phyloP scores from a whole-genome alignment of 2,329 filamentous ascomycete species.

The Trichoderma atrobrunneum region DNA sequence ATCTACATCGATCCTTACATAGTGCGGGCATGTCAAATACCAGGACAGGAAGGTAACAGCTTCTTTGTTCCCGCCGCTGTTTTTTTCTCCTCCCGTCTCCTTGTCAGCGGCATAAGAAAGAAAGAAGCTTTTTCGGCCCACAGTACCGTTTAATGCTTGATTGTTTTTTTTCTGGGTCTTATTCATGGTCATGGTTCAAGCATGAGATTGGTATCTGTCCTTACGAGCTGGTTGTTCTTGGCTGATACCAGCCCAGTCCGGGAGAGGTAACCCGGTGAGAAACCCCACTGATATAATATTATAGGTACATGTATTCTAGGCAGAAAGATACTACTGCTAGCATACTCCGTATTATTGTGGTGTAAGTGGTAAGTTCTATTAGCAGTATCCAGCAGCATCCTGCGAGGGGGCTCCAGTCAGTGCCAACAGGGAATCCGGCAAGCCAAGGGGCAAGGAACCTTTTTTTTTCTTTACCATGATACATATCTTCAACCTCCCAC shows the following conservation, averaged over 20 bases:
- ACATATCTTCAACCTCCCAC: background rate
- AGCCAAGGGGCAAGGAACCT: background rate
- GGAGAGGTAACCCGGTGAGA: background rate
- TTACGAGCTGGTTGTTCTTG: background rate
- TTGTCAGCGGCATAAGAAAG: background rate
- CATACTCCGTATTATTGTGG: background rate
- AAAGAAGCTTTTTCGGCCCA: conserved; percentile 11
- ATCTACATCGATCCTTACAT: background rate
- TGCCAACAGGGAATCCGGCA: background rate
- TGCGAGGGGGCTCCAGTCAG: background rate
- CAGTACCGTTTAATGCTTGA: background rate
- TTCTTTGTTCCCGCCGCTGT: background rate
- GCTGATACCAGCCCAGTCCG: background rate
- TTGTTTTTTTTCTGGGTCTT: background rate
- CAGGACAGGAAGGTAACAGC: background rate
- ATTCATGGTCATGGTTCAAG: background rate
- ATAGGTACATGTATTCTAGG: background rate
- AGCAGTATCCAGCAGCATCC: background rate
- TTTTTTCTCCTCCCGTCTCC: background rate
- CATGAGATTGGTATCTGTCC: background rate
- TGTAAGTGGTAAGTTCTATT: background rate
- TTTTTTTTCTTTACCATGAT: background rate
- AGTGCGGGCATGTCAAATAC: background rate
- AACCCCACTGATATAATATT: background rate
- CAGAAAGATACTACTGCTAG: background rate